Percentiles rank a stretch among this genome's conserved stretches.
Evolutionary conservation across 2,329 filamentous ascomycete species (phyloP).

Genomic region (Fusarium sp.): DNA sequence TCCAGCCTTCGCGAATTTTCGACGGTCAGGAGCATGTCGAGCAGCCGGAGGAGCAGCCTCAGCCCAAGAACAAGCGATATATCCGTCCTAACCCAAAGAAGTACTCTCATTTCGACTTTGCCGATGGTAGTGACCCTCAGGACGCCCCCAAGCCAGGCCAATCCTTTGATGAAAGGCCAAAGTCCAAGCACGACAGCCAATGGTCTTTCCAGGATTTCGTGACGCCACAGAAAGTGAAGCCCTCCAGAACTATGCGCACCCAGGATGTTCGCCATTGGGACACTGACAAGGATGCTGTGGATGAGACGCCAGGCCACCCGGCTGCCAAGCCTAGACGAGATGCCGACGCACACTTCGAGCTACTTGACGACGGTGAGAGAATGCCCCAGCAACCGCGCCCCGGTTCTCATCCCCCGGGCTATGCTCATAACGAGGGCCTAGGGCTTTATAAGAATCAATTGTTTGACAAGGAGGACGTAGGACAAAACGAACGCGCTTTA

Average conservation of each 20-base stretch:
- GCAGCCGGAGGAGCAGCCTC: conserved; percentile 53
- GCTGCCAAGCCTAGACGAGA: conserved; percentile 77
- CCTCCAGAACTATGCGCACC: conserved; percentile 65
- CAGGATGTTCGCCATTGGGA: conserved; percentile 83
- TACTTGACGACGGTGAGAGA: conserved; percentile 76
- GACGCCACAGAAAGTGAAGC: conserved; percentile 78
- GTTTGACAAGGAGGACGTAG: conserved; percentile 65
- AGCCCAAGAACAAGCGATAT: conserved; percentile 53
- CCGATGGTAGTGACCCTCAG: conserved; percentile 66
- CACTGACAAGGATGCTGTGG: conserved; percentile 65
- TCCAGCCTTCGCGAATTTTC: conserved; percentile 69
- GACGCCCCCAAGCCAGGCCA: conserved; percentile 55
- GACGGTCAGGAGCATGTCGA: conserved; percentile 59
- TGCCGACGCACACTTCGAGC: conserved; percentile 82
- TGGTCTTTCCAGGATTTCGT: conserved; percentile 91
- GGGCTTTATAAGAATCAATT: conserved; percentile 80
- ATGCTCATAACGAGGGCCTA: conserved; percentile 71
- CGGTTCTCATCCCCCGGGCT: conserved; percentile 58
- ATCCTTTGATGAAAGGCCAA: conserved; percentile 53
- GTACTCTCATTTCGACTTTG: conserved; percentile 87
- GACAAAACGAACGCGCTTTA: conserved; percentile 57
- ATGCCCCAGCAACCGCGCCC: conserved; percentile 57
- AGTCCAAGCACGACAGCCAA: conserved; percentile 73
- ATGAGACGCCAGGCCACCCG: conserved; percentile 65
- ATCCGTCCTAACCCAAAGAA: conserved; percentile 77